Evolutionary conservation across 2,329 filamentous ascomycete species (phyloP), one percentile per base, ranked within the genome.

Genomic region (Diaporthe ampelina): DNA sequence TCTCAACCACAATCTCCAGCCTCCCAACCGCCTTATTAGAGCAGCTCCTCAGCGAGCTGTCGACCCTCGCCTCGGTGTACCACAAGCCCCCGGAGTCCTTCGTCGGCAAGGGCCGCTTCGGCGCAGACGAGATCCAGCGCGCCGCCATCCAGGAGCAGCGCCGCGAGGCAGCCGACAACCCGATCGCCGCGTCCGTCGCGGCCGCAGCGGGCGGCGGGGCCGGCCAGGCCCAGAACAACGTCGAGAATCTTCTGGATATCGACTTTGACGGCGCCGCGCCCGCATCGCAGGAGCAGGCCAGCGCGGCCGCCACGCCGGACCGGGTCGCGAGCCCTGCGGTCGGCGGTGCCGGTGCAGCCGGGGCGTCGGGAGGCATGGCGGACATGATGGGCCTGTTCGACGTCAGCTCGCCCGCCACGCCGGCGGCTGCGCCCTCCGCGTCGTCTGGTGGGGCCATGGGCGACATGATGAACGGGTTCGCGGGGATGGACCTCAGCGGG

Each of bases 71-170:
- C 10, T 98, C 96, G 1, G 97, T 99, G 29, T 99, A 99, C 85
- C 97, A 99, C 90, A 98, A 98, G 86, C 95, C 95, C 11, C 95
- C 97, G 58, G 95, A 97, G 88, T 95, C 96, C n/a, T 99, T 99
- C 84, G 93, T 99, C 74, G 97, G 97, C 78, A 95, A 97, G 84
- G 97, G 97, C 56, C 92, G 96, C 58, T 98, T 94, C 79, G 97
- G 96, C 50, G 95, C 97, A 65, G 95, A 98, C 83, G 95, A 94
- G 75, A 95, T 99, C 80, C 97, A 98, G 84, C 93, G 94, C 78
- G 96, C 96, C 68, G 97, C 97, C 75, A 98, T 99, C 81, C 95
- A 98, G 86, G 97, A 99, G 86, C 95, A 98, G 86, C 91, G 94
- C 77, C 92, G 98, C 84, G 95, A 98, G 79, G 94, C 94, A 0